Base-by-base conservation (phyloP, 768 basidiomycete genomes). In the Phanerochaete sordida region DNA sequence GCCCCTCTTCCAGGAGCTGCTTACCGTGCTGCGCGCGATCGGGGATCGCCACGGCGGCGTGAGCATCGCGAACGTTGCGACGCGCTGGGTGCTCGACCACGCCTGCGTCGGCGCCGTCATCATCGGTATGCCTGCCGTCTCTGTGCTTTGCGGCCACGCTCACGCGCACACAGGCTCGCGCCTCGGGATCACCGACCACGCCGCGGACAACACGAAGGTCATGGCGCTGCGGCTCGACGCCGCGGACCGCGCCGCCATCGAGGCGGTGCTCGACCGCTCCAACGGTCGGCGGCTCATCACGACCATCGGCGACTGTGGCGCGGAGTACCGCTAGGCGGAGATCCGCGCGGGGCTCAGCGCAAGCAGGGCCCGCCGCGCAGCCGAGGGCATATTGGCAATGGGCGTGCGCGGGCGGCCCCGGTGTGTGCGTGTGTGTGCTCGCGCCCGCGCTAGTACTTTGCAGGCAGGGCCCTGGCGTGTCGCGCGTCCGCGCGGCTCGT, bases 11-110 rank as follows among this genome's bases (percentile, higher is more conserved):
- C 91, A 92, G 67, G 66, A 73, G 0, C 79, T 93, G 0, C 74
- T 93, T 44, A 57, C 68, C 23, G 79, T 81, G 43, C 77, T 93
- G 31, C 81, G 84, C 23, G 66, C 64, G n/a, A 81, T 93, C 57
- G 91, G 84, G 3, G 81, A 88, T 75, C 82, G 81, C 24, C 86
- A 91, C 70, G 80, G 78, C 23, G 81, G 82, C 12, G 74, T 78
- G 48, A 88, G 85, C 72, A 85, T 93, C 37, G 83, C 91, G 56
- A 92, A 92, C 68, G 75, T 93, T 39, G 90, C 91, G 31, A 87
- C 84, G 1, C 84, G 91, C 16, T 93, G 91, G 91, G 87, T 92
- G 0, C 77, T 93, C 23, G 89, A 93, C 74, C 88, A 92, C 55
- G 67, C 72, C 7, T 88, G 81, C 63, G 90, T 93, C 19, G 91